Evolutionary conservation across 2,329 filamentous ascomycete species (phyloP), one percentile per base, ranked within the genome.

Genomic region (Dendrostoma leiphaemia): DNA sequence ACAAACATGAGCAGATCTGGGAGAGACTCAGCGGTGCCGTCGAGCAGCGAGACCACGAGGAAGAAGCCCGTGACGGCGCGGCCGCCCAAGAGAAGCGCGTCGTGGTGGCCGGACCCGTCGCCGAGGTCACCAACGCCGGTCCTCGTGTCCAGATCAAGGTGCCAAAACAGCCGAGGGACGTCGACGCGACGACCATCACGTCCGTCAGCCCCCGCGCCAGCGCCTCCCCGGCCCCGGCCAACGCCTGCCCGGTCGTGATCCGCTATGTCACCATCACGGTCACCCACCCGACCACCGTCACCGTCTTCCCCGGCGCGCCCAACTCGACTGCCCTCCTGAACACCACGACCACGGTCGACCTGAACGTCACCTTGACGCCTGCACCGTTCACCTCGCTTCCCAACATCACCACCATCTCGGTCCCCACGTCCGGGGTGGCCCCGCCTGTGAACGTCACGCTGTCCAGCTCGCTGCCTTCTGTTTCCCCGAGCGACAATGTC

Each of bases 161-260:
- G n/a, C n/a, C n/a, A n/a, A n/a, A n/a, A n/a, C n/a, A n/a, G n/a
- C n/a, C n/a, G n/a, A n/a, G n/a, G n/a, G 44, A 31, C 6, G 28
- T 29, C 12, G n/a, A 52, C 19, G 46, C 48, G 6, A 57, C 54
- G 2, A 50, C 35, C 24, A 32, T 51, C 26, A 51, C 48, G 17
- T 28, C 37, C 6, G 15, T 24, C 9, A 34, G 19, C 19, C 13
- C 28, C 19, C 19, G 15, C 24, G 26, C 26, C 13, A 12, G 21
- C 26, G 41, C 35, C 17, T 19, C 48, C 6, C 13, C 48, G 26
- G 41, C 48, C 2, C 31, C 48, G 48, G n/a, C 4, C 44, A 46
- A 24, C 12, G 19, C 34, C 19, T 46, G 44, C 9, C 44, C 44
- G 10, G 28, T 46, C 7, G n/a, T 32, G 44, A 34, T 46, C 44